Conservation (phyloP, 2,329 filamentous ascomycete species). For the Colletotrichum sp. region DNA sequence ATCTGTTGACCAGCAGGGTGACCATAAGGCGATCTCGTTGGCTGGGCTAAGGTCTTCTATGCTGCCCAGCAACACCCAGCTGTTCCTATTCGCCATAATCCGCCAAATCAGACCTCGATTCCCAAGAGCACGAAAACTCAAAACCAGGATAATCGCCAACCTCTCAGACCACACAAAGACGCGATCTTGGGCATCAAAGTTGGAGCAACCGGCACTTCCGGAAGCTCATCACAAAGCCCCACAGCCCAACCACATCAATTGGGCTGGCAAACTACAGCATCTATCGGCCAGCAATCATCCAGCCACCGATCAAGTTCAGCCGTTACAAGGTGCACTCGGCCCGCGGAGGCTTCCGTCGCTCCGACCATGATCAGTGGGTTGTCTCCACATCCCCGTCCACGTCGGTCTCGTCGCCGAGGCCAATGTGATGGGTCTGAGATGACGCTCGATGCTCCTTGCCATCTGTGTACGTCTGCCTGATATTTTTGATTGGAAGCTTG, state of each 20-base stretch:
- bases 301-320: background rate
- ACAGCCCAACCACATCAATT: background rate
- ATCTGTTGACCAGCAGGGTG: background rate
- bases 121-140: background rate
- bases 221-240: background rate
- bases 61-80: background rate
- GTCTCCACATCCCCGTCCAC: rapidly evolving
- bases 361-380: background rate
- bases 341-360: background rate
- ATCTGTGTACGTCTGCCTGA: background rate
- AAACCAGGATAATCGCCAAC: background rate
- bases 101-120: background rate
- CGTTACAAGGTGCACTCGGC: background rate
- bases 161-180: background rate
- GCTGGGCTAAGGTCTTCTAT: background rate
- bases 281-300: background rate
- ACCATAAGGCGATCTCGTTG: background rate
- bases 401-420: background rate
- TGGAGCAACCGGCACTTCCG: background rate
- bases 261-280: background rate
- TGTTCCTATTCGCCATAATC: background rate
- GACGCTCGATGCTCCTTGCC: background rate
- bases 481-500: rapidly evolving
- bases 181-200: background rate
- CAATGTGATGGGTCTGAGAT: background rate